Evolutionary conservation across 2,329 filamentous ascomycete genomes (phyloP), one percentile per base, ranked within the genome.

Genomic region (Colletotrichum eleusines): DNA sequence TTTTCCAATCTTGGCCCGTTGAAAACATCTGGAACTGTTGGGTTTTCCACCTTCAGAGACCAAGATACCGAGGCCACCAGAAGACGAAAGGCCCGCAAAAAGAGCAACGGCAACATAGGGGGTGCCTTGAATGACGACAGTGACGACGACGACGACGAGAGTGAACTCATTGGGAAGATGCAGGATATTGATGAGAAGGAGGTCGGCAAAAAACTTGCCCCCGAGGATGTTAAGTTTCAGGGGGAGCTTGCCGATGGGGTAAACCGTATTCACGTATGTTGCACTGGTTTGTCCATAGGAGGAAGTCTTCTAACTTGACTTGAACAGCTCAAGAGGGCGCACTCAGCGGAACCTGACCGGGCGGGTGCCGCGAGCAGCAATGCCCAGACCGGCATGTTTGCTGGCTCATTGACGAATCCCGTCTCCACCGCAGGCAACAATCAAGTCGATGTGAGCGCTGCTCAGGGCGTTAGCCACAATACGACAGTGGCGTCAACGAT

Each of bases 21-120:
- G 28, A 97, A 97, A 79, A 88, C 93, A 3, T 89, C 90, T n/a
- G 94, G 95, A 33, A 95, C 94, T 0, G 93, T 97, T 58, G 95
- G 95, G 44, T 98, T 97, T 79, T 91, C 94, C 3, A 89, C 93
- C 18, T 98, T 98, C 84, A 90, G 95, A 64, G 94, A 97, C 73
- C 86, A 87, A 67, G 86, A 89, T 50, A 81, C 86, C 20, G 86
- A 89, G 64, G 83, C 84, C 1, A 79, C 84, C 3, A 83, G 85
- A 66, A 90, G 90, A 76, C 86, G 85, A 69, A 91, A 91, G 78
- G 80, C 84, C 2, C 84, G 85, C 71, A 91, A 90, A 81, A 90
- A 89, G 83, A 88, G 85, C 76, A 91, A 88, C 68, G 90, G 89
- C 53, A 88, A 86, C 63, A 79, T 80, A 12, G 79, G 77, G 42